phyloP scores from a whole-genome alignment of 768 basidiomycete species.

The Tremella yokohamensis region DNA sequence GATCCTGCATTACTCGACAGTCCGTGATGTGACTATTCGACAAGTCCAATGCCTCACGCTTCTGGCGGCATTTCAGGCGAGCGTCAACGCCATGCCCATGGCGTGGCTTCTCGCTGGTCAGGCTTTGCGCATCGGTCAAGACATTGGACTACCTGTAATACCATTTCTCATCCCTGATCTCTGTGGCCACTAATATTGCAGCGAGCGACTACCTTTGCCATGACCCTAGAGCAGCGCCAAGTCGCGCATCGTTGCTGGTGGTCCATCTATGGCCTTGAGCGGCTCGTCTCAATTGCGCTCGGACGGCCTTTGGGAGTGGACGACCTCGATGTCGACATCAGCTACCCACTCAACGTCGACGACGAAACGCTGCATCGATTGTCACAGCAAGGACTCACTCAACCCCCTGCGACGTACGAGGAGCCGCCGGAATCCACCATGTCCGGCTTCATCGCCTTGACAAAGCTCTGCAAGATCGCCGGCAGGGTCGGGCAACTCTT shows the following conservation, averaged over 20 bases:
- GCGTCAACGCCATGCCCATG: constrained; percentile 87
- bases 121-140: constrained; percentile 82
- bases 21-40: constrained; percentile 74
- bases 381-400: constrained; percentile 53
- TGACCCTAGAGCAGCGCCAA: constrained; percentile 77
- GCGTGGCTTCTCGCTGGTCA: constrained; percentile 91
- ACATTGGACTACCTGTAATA: constrained; percentile 81
- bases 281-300: constrained; percentile 77
- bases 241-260: constrained; percentile 90
- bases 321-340: constrained; percentile 85
- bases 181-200: constrained; percentile 44
- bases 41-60: constrained; percentile 89
- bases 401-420: constrained; percentile 51
- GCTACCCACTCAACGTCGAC: constrained; percentile 76
- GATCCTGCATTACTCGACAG: constrained; percentile 86
- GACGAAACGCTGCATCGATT: constrained; percentile 70
- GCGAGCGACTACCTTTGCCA: constrained; percentile 77
- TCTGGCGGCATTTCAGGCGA: constrained; percentile 82
- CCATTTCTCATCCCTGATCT: not conserved
- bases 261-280: constrained; percentile 77
- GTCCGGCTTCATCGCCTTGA: constrained; percentile 73
- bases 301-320: constrained; percentile 85
- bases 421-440: constrained; percentile 60
- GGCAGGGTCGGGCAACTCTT: constrained; percentile 56
- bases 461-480: constrained; percentile 75